These are phyloP conservation scores for Debaryomyces coudertii DNA, from an alignment of 1,139 yeast species.

Conservation along the genomic window DNA sequence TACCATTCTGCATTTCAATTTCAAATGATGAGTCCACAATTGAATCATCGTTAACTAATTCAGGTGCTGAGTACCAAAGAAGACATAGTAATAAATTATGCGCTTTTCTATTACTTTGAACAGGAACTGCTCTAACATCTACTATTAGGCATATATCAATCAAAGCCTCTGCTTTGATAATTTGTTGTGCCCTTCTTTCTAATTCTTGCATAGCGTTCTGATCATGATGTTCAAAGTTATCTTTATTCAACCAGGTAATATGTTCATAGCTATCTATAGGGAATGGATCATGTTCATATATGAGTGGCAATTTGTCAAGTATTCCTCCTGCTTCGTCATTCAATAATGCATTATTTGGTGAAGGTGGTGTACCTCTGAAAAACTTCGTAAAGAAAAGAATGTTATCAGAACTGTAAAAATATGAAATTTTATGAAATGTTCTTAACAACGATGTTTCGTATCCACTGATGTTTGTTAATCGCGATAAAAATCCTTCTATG, in stretches of 20 bases:
- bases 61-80: conserved; percentile 46
- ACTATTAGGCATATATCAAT: conserved; percentile 60
- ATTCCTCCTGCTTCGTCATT: conserved; percentile 23
- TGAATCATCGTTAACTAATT: conserved; percentile 30
- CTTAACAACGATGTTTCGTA: conserved; percentile 41
- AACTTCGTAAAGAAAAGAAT: conserved; percentile 62
- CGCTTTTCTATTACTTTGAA: conserved; percentile 28
- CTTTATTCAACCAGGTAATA: conserved; percentile 59
- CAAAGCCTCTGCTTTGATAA: conserved; percentile 62
- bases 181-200: conserved; percentile 59
- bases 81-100: conserved; percentile 43
- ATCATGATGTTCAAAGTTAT: conserved; percentile 56
- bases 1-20: conserved; percentile 51
- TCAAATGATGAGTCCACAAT: conserved; percentile 54
- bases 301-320: conserved; percentile 29
- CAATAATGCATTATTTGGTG: conserved; percentile 39
- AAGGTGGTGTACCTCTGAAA: conserved; percentile 63
- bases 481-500: conserved; percentile 73
- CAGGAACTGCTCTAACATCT: conserved; percentile 34
- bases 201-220: conserved; percentile 60
- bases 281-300: conserved; percentile 56
- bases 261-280: conserved; percentile 50
- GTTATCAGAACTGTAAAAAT: conserved; percentile 65
- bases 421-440: conserved; percentile 56
- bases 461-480: conserved; percentile 59